Percentiles rank a stretch among this genome's conserved stretches.
phyloP scores from a whole-genome alignment of 331 rosid species.

The Malus hybrid region DNA sequence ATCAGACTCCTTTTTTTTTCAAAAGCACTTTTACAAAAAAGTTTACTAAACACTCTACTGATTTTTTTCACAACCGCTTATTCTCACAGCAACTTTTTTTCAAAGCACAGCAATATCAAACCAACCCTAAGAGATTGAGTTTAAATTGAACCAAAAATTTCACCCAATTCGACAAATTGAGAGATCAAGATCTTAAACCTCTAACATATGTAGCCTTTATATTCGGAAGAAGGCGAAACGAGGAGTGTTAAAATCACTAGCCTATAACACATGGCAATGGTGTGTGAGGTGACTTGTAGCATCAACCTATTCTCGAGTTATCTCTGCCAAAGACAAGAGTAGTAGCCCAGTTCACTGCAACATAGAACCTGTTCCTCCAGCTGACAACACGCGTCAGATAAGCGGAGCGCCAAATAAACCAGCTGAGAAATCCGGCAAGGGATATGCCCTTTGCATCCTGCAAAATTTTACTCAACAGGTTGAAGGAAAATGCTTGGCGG shows the following conservation, averaged over 20 bases:
- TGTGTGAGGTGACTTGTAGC: neutral
- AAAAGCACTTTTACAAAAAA: too few species aligned
- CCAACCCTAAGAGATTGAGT: neutral
- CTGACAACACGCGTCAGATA: conserved; percentile 86
- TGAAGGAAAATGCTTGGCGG: neutral
- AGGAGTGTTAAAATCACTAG: neutral
- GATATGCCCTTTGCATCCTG: conserved; percentile 82
- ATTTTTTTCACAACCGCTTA: too few species aligned
- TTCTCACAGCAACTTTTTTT: too few species aligned
- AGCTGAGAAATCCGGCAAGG: conserved; percentile 76
- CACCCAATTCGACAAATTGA: neutral
- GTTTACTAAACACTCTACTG: too few species aligned
- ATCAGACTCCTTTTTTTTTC: too few species aligned
- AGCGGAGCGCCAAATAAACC: conserved; percentile 95
- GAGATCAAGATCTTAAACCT: neutral
- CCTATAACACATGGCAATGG: neutral
- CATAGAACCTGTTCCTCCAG: conserved; percentile 98
- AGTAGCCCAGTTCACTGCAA: conserved; percentile 96
- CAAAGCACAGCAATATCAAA: too few species aligned
- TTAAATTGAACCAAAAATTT: neutral
- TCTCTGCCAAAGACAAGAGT: conserved; percentile 93
- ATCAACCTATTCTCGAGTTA: conserved; percentile 70
- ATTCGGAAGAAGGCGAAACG: neutral
- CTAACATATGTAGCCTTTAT: neutral
- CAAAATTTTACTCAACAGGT: neutral